These are phyloP conservation scores for Aspergillus clavatus DNA, from an alignment of 2,329 filamentous ascomycete genomes.

Conservation along the genomic window DNA sequence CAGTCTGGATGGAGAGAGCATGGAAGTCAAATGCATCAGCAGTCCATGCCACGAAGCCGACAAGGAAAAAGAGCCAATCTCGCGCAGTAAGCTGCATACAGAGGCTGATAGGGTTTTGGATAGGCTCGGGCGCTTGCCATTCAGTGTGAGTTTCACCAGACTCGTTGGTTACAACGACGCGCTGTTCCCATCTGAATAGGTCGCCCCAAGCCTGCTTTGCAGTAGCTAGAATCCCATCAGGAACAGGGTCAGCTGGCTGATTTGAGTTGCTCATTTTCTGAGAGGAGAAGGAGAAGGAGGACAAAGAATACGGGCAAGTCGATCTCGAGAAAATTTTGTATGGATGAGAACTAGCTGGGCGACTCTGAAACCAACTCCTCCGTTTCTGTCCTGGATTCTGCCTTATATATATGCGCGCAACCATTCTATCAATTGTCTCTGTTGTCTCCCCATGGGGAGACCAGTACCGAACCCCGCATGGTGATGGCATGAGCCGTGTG, in stretches of 20 bases:
- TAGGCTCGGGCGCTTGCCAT: slow-evolving; percentile 62
- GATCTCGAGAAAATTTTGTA: not conserved
- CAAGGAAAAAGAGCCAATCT: slow-evolving; percentile 71
- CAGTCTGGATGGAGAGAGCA: slow-evolving; percentile 71
- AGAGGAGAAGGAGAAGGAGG: not conserved
- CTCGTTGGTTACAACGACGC: slow-evolving; percentile 51
- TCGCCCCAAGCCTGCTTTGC: slow-evolving; percentile 61
- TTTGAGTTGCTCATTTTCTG: slow-evolving; percentile 17
- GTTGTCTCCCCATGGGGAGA: not conserved
- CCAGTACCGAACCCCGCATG: not conserved
- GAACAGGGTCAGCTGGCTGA: slow-evolving; percentile 61
- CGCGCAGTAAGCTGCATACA: slow-evolving; percentile 58
- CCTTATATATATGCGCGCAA: not conserved
- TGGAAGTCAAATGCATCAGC: slow-evolving; percentile 83
- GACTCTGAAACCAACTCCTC: slow-evolving; percentile 1
- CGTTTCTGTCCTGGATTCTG: not conserved
- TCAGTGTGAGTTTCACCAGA: slow-evolving; percentile 63
- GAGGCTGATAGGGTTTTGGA: slow-evolving; percentile 66
- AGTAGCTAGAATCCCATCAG: slow-evolving; percentile 60
- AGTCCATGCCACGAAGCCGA: slow-evolving; percentile 71
- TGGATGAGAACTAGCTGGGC: not conserved
- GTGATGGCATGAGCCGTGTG: not conserved
- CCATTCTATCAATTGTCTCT: not conserved
- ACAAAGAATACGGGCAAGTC: not conserved
- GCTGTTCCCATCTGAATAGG: slow-evolving; percentile 69